These are phyloP conservation scores for Ceratocystis ficicola DNA, from an alignment of 2,329 filamentous ascomycete genomes.

Conservation along the genomic window DNA sequence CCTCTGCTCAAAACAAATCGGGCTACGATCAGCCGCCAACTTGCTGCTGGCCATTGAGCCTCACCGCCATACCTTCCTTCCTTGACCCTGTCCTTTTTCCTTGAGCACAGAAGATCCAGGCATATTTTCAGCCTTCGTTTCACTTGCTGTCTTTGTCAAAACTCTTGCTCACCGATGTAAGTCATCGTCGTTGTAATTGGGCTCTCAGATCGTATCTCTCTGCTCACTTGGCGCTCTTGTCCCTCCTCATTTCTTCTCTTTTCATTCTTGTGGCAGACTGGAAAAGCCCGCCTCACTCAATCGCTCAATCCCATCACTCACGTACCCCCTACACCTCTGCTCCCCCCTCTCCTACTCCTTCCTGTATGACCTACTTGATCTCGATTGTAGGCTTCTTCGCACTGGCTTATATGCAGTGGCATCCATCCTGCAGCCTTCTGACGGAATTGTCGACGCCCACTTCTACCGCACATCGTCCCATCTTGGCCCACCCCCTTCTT, in stretches of 20 bases:
- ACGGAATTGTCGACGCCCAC: slow-evolving; percentile 1
- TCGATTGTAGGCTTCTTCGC: slow-evolving; percentile 2
- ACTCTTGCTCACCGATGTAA: not conserved
- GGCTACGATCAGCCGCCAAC: not conserved
- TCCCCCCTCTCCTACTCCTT: not conserved
- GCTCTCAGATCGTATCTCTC: not conserved
- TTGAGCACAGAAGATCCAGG: not conserved
- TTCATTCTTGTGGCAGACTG: not conserved
- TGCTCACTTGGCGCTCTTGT: not conserved
- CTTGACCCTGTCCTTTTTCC: not conserved
- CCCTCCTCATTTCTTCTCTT: not conserved
- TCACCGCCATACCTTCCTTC: not conserved
- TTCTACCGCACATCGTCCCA: slow-evolving; percentile 7
- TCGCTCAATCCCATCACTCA: not conserved
- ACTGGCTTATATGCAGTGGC: slow-evolving; percentile 6
- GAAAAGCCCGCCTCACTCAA: not conserved
- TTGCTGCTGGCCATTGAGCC: not conserved
- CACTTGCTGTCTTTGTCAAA: not conserved
- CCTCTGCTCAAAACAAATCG: not conserved
- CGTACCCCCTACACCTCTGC: not conserved
- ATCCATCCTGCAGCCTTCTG: slow-evolving; percentile 3
- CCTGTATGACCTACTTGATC: slow-evolving; percentile 6
- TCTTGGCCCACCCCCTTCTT: slow-evolving; percentile 9
- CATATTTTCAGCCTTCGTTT: not conserved
- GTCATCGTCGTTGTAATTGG: not conserved